phyloP scores from a whole-genome alignment of 768 basidiomycete genomes.

The Boletus rubescentipes region DNA sequence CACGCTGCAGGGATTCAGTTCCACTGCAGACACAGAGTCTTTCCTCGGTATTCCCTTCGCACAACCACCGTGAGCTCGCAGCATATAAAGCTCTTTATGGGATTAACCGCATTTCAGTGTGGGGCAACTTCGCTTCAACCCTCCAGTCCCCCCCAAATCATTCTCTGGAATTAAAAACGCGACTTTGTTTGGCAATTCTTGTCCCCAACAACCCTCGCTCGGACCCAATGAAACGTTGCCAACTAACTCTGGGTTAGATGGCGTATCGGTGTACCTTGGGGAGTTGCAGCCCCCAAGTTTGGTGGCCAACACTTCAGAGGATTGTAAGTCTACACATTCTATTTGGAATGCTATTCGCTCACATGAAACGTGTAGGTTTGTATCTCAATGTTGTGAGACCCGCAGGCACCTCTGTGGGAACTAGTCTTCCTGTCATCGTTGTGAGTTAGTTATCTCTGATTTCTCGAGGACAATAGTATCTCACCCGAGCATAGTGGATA shows the following conservation, averaged over 20 bases:
- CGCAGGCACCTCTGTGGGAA: not conserved
- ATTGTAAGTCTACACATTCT: constrained; percentile 7
- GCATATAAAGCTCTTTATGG: not conserved
- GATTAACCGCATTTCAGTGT: not conserved
- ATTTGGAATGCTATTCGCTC: not conserved
- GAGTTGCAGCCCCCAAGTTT: not conserved
- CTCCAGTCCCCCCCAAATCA: constrained; percentile 5
- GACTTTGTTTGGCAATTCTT: constrained; percentile 32
- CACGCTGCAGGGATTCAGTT: constrained; percentile 13
- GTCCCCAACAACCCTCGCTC: constrained; percentile 35
- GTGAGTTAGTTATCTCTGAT: constrained; percentile 4
- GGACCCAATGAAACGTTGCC: not conserved
- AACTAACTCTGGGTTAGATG: not conserved
- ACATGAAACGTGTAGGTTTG: constrained; percentile 18
- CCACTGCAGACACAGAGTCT: not conserved
- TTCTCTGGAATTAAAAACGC: not conserved
- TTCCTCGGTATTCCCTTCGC: constrained; percentile 1
- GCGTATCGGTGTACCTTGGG: constrained; percentile 6
- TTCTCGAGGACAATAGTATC: not conserved
- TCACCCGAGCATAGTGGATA: not conserved
- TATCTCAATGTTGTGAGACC: constrained; percentile 18
- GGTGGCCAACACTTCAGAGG: constrained; percentile 12
- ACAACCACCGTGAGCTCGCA: not conserved
- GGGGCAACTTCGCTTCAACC: constrained; percentile 19
- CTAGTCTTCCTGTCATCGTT: constrained; percentile 23